Evolutionary conservation across 805 yeast species (phyloP), one percentile per base, ranked within the genome.

Genomic region (Sungouiozyma ichnusensis): DNA sequence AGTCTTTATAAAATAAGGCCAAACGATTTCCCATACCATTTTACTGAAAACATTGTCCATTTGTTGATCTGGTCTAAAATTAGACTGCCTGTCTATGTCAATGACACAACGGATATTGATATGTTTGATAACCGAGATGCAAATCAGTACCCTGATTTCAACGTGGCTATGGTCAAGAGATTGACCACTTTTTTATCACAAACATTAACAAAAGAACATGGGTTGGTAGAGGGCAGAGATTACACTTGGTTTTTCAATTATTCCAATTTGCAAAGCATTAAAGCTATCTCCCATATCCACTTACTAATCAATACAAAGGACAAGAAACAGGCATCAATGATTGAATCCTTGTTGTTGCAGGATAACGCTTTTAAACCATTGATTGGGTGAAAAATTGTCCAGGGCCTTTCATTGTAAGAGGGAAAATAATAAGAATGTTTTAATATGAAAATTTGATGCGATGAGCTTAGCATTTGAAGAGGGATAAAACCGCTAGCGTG

Each of bases 191-290:
- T 80, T 3, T 72, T 81, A 44, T 62, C 68, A n/a, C 58, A 66
- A 20, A 62, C 63, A 27, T 60, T 75, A 33, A 24, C 27, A 2
- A 38, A 71, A 68, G 8, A 50, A 43, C 38, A 54, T 67, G 14
- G 52, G 60, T 6, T 49, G 11, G 19, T 20, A 3, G 18, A 20
- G 15, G 52, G 65, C 20, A 63, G 68, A 3, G 61, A 73, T 33
- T 51, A 73, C 36, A 55, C 68, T 2, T 82, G 90, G 90, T 83
- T 82, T 58, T 71, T 81, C 49, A 83, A 83, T 55, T 81, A 83
- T 75, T 72, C 79, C 6, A 67, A 72, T 5, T 57, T 83, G 34
- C 92, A 83, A 55, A 79, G 86, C 55, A 79, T 83, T 4, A 71
- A 66, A 48, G 68, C 74, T 24, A 64, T 82, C 31, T 79, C 86